Evolutionary conservation across 805 yeast genomes (phyloP).

Genomic region (Nakazawaea wyomingensis): DNA sequence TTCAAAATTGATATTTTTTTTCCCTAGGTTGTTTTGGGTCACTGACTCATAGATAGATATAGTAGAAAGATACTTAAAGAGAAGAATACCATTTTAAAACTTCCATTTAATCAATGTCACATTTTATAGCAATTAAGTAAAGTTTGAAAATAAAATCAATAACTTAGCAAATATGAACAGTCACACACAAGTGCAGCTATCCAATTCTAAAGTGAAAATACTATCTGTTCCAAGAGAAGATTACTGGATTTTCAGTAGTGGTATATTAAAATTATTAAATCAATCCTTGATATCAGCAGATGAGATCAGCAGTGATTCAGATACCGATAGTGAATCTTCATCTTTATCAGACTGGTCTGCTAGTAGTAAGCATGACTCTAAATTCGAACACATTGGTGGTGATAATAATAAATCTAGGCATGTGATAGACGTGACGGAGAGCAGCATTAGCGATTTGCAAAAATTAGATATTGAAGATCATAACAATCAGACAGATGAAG

Average conservation of each 20-base stretch:
- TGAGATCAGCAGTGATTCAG: conserved; percentile 19
- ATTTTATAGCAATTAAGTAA: too few relatives aligned
- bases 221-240: conserved; percentile 48
- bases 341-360: conserved; percentile 13
- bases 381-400: neutral
- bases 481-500: conserved; percentile 10
- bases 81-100: neutral
- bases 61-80: too few relatives aligned
- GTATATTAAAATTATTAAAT: conserved; percentile 43
- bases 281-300: conserved; percentile 23
- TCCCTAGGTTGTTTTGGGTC: too few relatives aligned
- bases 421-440: neutral
- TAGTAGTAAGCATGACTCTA: conserved; percentile 5
- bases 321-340: conserved; percentile 15
- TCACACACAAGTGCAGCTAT: conserved; percentile 44
- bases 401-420: neutral
- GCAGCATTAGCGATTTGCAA: conserved; percentile 8
- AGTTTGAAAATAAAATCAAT: too few relatives aligned
- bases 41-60: too few relatives aligned
- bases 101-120: too few relatives aligned
- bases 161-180: conserved; percentile 14
- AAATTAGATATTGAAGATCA: conserved; percentile 13
- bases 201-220: conserved; percentile 40
- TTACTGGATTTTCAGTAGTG: conserved; percentile 49
- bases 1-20: too few relatives aligned